Evolutionary conservation across 73 alveolate species (phyloP).

Genomic region (Paramecium biaurelia): DNA sequence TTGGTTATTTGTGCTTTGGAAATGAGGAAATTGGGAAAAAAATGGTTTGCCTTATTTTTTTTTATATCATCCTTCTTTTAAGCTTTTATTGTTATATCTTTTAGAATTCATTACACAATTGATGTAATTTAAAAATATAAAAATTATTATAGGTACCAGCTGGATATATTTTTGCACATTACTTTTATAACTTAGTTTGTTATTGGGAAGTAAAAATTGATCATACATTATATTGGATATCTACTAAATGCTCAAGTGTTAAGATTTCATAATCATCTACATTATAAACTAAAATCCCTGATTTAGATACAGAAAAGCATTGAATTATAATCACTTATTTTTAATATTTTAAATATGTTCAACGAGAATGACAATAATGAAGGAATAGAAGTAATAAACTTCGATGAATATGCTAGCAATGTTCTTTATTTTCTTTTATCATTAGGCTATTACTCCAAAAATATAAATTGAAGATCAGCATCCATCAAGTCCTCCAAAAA

Average conservation of each 20-base stretch:
- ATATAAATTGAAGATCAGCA: not conserved
- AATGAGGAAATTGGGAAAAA: slow-evolving; percentile 41
- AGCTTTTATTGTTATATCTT: slow-evolving; percentile 36
- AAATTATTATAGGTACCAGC: slow-evolving; percentile 18
- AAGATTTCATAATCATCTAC: not conserved
- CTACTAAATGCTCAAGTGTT: not conserved
- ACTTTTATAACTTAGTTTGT: slow-evolving; percentile 38
- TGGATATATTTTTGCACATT: slow-evolving; percentile 38
- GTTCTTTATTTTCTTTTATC: not conserved
- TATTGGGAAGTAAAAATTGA: slow-evolving; percentile 48
- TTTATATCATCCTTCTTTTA: not conserved
- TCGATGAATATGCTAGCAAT: not conserved
- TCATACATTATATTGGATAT: not conserved
- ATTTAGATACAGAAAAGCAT: not conserved
- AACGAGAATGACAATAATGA: not conserved
- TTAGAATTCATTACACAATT: slow-evolving; percentile 40
- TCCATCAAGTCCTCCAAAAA: not conserved
- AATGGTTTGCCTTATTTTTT: not conserved
- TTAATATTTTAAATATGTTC: not conserved
- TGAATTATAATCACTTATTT: slow-evolving; percentile 2
- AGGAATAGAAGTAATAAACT: not conserved
- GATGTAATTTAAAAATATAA: slow-evolving; percentile 26
- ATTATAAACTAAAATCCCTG: not conserved
- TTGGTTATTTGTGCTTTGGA: slow-evolving; percentile 21
- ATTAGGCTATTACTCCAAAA: not conserved